A percentile compares a stretch with the other conserved stretches of the same genome.
These are phyloP conservation scores for Aspergillus sp. DNA, from an alignment of 2,329 filamentous ascomycete genomes.

Conservation along the genomic window DNA sequence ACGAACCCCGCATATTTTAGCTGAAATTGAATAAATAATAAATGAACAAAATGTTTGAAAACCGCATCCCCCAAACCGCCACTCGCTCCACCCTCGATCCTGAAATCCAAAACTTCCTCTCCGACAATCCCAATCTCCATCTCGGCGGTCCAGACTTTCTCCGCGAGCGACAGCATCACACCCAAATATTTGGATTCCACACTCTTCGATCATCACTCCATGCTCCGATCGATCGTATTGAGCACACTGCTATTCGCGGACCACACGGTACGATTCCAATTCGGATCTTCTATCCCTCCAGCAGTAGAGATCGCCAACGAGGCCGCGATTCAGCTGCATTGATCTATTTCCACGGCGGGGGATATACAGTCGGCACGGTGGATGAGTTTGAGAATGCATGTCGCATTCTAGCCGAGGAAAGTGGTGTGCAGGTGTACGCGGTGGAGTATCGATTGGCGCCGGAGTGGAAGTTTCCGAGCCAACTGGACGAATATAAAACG, in stretches of 20 bases:
- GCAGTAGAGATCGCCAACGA: not conserved
- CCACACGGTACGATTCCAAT: constrained; percentile 30
- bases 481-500: constrained; percentile 30
- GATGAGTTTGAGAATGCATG: constrained; percentile 36
- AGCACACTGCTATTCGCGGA: constrained; percentile 28
- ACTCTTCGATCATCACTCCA: not conserved
- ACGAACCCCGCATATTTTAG: too few species aligned
- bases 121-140: not conserved
- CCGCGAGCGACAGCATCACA: not conserved
- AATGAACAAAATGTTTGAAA: not conserved
- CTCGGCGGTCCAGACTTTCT: not conserved
- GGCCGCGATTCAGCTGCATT: constrained; percentile 19
- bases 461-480: constrained; percentile 26
- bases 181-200: not conserved
- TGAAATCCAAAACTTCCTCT: not conserved
- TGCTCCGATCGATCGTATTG: constrained; percentile 23
- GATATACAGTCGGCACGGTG: constrained; percentile 34
- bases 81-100: not conserved
- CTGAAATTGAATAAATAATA: too few species aligned
- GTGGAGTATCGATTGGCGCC: constrained; percentile 33
- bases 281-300: constrained; percentile 27
- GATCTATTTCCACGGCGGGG: constrained; percentile 36
- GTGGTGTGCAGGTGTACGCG: constrained; percentile 22
- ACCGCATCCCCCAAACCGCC: not conserved
- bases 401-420: constrained; percentile 24